These are phyloP conservation scores for Trichophyton benhamiae DNA, from an alignment of 2,329 filamentous ascomycete genomes.

Conservation along the genomic window DNA sequence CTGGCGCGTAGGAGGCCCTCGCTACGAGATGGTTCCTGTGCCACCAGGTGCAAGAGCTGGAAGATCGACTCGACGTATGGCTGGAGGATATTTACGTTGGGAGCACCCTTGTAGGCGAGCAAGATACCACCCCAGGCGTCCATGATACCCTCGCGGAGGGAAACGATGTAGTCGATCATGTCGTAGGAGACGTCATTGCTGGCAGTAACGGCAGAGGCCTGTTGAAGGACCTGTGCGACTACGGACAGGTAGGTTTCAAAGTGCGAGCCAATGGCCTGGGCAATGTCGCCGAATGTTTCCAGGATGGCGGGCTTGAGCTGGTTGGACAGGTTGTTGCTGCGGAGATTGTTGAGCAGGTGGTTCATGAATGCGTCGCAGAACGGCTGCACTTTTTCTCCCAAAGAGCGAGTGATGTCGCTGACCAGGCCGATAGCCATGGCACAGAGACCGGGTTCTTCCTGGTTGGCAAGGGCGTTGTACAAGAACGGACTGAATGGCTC, in stretches of 20 bases:
- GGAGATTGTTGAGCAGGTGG: constrained; percentile 80
- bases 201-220: constrained; percentile 72
- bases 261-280: constrained; percentile 77
- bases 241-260: constrained; percentile 90
- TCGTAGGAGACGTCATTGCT: constrained; percentile 74
- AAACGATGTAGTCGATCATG: constrained; percentile 94
- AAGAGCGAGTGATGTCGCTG: constrained; percentile 85
- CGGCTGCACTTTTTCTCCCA: constrained; percentile 81
- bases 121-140: constrained; percentile 98
- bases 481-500: constrained; percentile 84
- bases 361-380: constrained; percentile 99
- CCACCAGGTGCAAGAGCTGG: constrained; percentile 68
- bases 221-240: constrained; percentile 85
- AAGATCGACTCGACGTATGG: constrained; percentile 79
- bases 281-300: constrained; percentile 96
- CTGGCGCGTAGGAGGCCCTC: constrained; percentile 84
- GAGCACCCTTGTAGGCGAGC: constrained; percentile 70
- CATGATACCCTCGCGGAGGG: constrained; percentile 92
- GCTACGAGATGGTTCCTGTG: constrained; percentile 72
- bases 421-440: constrained; percentile 96
- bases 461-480: constrained; percentile 86
- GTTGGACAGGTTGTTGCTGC: constrained; percentile 77
- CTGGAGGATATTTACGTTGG: constrained; percentile 51
- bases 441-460: constrained; percentile 87
- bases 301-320: constrained; percentile 97